Base-by-base conservation (phyloP, 2,329 filamentous ascomycete genomes). In the Aspergillus sp. region DNA sequence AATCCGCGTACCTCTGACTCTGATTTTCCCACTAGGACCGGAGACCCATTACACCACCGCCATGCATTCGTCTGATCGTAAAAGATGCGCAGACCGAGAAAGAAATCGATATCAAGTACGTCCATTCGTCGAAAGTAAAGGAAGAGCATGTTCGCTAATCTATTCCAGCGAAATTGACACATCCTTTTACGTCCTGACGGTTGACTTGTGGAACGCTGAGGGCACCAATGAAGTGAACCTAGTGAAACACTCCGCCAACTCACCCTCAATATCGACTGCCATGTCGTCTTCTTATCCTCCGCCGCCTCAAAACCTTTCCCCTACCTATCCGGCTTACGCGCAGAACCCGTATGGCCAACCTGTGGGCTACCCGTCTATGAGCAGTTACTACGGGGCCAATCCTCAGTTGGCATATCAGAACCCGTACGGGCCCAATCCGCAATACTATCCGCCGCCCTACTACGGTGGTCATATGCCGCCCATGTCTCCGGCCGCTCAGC, bases 31-130 rank as follows among this genome's bases (percentile, higher is more conserved):
- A 54, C 50, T 60, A 94, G 86, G 93, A 98, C 67, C 86, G 93
- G 54, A 80, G 93, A 53, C 93, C 93, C 28, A 96, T 98, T 58
- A 97, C 93, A 29, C 91, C 93, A 9, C 93, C 93, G 26, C 91
- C 93, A 3, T 96, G 91, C 67, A 85, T 97, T 44, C 80, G 85
- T 53, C 78, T 97, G 8, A 76, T 93, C 35, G 84, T 97, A 44
- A 81, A 78, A 51, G 88, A 96, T 65, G 73, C 78, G 38, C 69
- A 71, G 10, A 90, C 87, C 0, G 83, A 86, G 26, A 83, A 88
- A 60, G 88, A 94, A 64, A 79, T 94, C 39, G 85, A 93, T 64
- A 84, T 83, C 71, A 88, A 85, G 86, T 91, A 75, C 61, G 84
- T 52, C 10, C 5, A 8, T 4, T 8, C 26, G 2, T 26, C 29